Evolutionary conservation across 2,329 filamentous ascomycete genomes (phyloP).

Genomic region (Stromatinia cepivora): DNA sequence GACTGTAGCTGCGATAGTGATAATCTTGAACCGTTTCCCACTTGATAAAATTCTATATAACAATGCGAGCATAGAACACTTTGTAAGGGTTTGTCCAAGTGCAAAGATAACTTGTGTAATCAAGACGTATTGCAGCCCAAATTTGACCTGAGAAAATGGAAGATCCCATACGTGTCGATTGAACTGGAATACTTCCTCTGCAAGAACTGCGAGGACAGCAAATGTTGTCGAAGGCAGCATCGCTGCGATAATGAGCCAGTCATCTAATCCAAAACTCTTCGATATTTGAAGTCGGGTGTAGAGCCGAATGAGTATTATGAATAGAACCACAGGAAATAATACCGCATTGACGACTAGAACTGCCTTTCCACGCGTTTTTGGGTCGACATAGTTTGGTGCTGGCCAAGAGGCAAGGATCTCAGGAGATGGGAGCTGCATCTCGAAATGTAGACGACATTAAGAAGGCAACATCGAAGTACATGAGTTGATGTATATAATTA

Average conservation of each 20-base stretch:
- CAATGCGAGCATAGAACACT: conserved; percentile 41
- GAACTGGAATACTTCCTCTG: conserved; percentile 41
- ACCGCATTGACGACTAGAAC: conserved; percentile 47
- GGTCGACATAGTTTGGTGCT: conserved; percentile 49
- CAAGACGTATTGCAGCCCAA: conserved; percentile 42
- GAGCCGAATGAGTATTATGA: conserved; percentile 47
- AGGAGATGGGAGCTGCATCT: conserved; percentile 21
- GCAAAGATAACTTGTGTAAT: conserved; percentile 44
- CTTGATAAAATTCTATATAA: conserved; percentile 43
- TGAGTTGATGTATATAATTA: conserved; percentile 1
- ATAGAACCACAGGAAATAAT: conserved; percentile 43
- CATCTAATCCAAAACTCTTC: conserved; percentile 49
- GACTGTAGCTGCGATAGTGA: conserved; percentile 36
- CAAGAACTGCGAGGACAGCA: conserved; percentile 40
- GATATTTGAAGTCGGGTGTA: conserved; percentile 50
- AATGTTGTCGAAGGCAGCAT: conserved; percentile 42
- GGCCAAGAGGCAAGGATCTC: conserved; percentile 36
- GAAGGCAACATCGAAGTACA: neutral
- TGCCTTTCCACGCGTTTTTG: conserved; percentile 46
- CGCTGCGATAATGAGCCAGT: conserved; percentile 45
- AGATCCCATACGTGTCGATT: conserved; percentile 47
- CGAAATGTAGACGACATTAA: neutral
- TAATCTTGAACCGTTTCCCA: conserved; percentile 38
- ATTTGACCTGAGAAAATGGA: conserved; percentile 35
- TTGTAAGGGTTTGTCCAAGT: conserved; percentile 40